phyloP scores from a whole-genome alignment of 2,329 filamentous ascomycete species.

The Hyphodiscus sp. region DNA sequence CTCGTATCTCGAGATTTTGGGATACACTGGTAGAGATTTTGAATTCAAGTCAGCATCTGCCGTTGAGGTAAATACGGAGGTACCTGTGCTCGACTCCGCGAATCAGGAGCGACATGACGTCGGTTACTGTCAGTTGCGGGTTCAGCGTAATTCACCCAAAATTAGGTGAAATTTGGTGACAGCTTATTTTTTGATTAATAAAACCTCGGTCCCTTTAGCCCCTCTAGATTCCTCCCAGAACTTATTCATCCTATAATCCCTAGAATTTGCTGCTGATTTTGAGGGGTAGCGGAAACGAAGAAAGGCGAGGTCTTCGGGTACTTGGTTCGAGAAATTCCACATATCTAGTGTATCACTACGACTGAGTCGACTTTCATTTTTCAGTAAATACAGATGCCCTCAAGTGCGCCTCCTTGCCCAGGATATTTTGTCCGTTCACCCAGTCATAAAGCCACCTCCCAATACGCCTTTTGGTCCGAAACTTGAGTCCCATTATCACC shows the following conservation, averaged over 20 bases:
- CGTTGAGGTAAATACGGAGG: not conserved
- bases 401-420: not conserved
- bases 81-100: not conserved
- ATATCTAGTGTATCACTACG: slow-evolving; percentile 1
- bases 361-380: slow-evolving; percentile 6
- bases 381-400: not conserved
- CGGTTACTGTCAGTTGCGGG: too few species aligned
- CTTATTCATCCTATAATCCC: too few species aligned
- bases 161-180: too few species aligned
- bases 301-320: too few species aligned
- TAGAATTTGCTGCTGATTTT: not conserved
- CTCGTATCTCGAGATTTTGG: not conserved
- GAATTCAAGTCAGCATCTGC: not conserved
- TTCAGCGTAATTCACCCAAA: too few species aligned
- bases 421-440: not conserved
- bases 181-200: too few species aligned
- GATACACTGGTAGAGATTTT: not conserved
- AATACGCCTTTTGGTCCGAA: slow-evolving; percentile 1
- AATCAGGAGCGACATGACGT: slow-evolving; percentile 14
- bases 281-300: too few species aligned
- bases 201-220: too few species aligned
- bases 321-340: too few species aligned
- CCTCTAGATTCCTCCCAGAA: too few species aligned
- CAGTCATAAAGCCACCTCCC: slow-evolving; percentile 2
- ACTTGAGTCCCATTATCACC: not conserved